Percentiles rank a stretch among this genome's conserved stretches.
Evolutionary conservation across 768 basidiomycete species (phyloP).

Genomic region (Russula compacta): DNA sequence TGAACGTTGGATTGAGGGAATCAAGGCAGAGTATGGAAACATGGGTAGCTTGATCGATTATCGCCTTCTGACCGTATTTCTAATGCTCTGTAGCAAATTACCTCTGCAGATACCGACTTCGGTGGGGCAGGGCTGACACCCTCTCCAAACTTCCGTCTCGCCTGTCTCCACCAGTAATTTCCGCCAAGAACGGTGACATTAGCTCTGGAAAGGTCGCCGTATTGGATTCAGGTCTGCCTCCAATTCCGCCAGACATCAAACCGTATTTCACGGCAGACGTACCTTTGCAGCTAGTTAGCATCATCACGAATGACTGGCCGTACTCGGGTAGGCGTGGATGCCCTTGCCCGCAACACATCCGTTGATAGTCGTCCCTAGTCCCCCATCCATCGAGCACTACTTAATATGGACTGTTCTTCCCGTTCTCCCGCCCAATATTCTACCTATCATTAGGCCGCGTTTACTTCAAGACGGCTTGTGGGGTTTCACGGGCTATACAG

Average conservation of each 20-base stretch:
- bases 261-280: constrained; percentile 61
- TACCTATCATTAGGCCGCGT: constrained; percentile 41
- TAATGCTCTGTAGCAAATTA: constrained; percentile 48
- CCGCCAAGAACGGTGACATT: not conserved
- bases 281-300: constrained; percentile 49
- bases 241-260: constrained; percentile 32
- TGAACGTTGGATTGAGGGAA: constrained; percentile 43
- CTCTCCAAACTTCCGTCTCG: constrained; percentile 50
- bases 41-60: constrained; percentile 37
- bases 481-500: constrained; percentile 61
- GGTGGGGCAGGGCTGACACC: constrained; percentile 66
- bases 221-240: constrained; percentile 22
- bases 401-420: constrained; percentile 73
- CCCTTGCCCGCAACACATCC: not conserved
- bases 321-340: constrained; percentile 52
- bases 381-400: constrained; percentile 61
- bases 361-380: constrained; percentile 30
- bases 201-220: not conserved
- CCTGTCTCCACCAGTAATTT: constrained; percentile 28
- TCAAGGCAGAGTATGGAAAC: constrained; percentile 55
- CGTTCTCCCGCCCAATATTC: constrained; percentile 52
- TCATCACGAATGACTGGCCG: constrained; percentile 82
- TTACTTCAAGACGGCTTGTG: constrained; percentile 70
- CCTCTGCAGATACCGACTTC: constrained; percentile 56
- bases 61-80: not conserved